phyloP scores from a whole-genome alignment of 208 protist genomes.

The Leishmania lainsoni region DNA sequence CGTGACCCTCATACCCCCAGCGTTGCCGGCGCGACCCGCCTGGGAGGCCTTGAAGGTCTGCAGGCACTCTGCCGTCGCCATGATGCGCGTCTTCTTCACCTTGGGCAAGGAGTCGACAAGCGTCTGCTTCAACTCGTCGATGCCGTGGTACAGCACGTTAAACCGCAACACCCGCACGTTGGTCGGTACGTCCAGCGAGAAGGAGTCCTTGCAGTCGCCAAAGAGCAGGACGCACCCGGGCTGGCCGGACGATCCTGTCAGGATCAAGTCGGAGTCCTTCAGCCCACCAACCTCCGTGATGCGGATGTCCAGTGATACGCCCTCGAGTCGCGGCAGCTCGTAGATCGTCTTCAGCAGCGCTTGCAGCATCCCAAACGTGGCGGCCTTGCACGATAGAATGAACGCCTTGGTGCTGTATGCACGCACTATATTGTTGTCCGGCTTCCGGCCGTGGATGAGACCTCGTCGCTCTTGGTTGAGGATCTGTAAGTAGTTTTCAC shows the following conservation, averaged over 20 bases:
- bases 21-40: constrained; percentile 81
- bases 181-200: constrained; percentile 68
- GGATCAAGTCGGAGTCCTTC: constrained; percentile 64
- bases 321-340: constrained; percentile 79
- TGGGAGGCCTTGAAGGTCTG: constrained; percentile 87
- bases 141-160: constrained; percentile 88
- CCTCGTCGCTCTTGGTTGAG: constrained; percentile 78
- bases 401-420: constrained; percentile 75
- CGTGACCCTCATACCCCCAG: constrained; percentile 80
- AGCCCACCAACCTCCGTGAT: constrained; percentile 82
- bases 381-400: constrained; percentile 75
- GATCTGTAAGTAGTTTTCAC: constrained; percentile 85
- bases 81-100: constrained; percentile 59
- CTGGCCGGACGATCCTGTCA: constrained; percentile 61
- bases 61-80: constrained; percentile 76
- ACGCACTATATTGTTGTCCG: constrained; percentile 85
- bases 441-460: constrained; percentile 79
- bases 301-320: constrained; percentile 71
- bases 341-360: constrained; percentile 89
- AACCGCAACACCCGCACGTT: constrained; percentile 78
- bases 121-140: constrained; percentile 81
- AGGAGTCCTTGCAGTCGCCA: constrained; percentile 70
- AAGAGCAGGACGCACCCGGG: constrained; percentile 85
- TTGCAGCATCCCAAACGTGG: constrained; percentile 91
- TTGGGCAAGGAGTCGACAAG: constrained; percentile 80